Evolutionary conservation across 768 basidiomycete species (phyloP).

Genomic region (Hericium erinaceus): DNA sequence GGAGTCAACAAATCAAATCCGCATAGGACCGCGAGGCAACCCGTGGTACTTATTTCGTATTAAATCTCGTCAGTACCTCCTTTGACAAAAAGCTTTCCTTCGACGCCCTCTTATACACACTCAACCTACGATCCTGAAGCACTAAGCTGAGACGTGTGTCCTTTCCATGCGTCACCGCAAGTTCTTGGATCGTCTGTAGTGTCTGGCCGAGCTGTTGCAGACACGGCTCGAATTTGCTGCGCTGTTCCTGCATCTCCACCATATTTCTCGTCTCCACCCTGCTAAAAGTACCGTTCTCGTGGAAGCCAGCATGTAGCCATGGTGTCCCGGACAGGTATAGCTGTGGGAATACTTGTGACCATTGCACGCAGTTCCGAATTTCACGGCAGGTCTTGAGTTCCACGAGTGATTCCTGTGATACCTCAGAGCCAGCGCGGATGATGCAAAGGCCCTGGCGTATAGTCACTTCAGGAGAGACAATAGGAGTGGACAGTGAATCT

Average conservation of each 20-base stretch:
- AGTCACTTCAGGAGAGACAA: no score
- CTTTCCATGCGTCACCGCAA: not conserved
- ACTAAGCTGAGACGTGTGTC: not conserved
- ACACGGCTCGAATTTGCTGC: conserved; percentile 17
- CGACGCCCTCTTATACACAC: not conserved
- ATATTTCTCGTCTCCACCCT: not conserved
- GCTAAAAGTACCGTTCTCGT: not conserved
- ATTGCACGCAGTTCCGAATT: conserved; percentile 19
- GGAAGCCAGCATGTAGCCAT: not conserved
- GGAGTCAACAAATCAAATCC: not conserved
- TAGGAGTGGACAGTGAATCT: not conserved
- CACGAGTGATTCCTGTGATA: conserved; percentile 14
- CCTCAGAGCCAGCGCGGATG: not conserved
- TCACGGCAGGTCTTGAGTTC: conserved; percentile 30
- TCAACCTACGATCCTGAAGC: not conserved
- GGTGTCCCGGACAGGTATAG: conserved; percentile 25
- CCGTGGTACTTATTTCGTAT: not conserved
- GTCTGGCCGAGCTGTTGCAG: conserved; percentile 6
- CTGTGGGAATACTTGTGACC: conserved; percentile 57
- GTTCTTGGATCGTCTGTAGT: not conserved
- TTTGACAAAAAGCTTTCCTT: not conserved
- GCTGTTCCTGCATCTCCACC: not conserved
- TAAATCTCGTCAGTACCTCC: not conserved
- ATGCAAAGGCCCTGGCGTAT: not conserved
- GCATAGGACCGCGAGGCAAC: not conserved